These are phyloP conservation scores for Crithidia sp. DNA, from an alignment of 208 protist species.

Conservation along the genomic window DNA sequence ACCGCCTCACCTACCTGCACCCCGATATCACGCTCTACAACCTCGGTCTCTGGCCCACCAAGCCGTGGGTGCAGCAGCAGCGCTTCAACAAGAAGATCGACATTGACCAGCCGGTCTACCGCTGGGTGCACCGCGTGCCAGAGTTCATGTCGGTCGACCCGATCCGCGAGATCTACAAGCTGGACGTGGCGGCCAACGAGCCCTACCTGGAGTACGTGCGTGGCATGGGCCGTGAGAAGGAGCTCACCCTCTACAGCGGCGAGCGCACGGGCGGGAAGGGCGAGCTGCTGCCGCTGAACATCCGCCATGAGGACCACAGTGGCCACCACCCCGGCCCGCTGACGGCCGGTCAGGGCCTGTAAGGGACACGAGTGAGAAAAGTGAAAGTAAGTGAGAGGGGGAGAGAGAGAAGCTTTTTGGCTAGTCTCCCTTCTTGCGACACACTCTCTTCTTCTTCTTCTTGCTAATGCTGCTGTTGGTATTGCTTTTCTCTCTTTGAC, in stretches of 20 bases:
- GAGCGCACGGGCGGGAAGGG: slow-evolving; percentile 56
- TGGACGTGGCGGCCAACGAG: slow-evolving; percentile 73
- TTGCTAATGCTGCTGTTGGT: not conserved
- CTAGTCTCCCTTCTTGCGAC: not conserved
- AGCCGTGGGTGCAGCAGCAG: slow-evolving; percentile 85
- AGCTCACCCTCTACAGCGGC: slow-evolving; percentile 51
- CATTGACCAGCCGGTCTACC: slow-evolving; percentile 79
- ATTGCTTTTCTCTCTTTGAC: too few species aligned
- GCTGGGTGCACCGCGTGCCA: slow-evolving; percentile 82
- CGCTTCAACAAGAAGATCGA: slow-evolving; percentile 90
- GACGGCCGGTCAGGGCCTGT: slow-evolving; percentile 33
- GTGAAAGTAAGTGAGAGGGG: not conserved
- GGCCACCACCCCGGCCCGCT: slow-evolving; percentile 70
- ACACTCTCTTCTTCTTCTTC: not conserved
- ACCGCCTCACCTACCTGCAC: slow-evolving; percentile 80
- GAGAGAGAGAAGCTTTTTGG: too few species aligned
- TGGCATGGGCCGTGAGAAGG: slow-evolving; percentile 72
- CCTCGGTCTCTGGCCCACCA: slow-evolving; percentile 76
- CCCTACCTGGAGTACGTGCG: slow-evolving; percentile 84
- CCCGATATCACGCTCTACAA: slow-evolving; percentile 90
- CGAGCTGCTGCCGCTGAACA: slow-evolving; percentile 56
- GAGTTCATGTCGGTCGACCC: slow-evolving; percentile 71
- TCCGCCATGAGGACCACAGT: slow-evolving; percentile 60
- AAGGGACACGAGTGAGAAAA: not conserved
- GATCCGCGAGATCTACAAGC: slow-evolving; percentile 68